These are phyloP conservation scores for Clavispora fructus DNA, from an alignment of 805 yeast genomes.

Conservation along the genomic window DNA sequence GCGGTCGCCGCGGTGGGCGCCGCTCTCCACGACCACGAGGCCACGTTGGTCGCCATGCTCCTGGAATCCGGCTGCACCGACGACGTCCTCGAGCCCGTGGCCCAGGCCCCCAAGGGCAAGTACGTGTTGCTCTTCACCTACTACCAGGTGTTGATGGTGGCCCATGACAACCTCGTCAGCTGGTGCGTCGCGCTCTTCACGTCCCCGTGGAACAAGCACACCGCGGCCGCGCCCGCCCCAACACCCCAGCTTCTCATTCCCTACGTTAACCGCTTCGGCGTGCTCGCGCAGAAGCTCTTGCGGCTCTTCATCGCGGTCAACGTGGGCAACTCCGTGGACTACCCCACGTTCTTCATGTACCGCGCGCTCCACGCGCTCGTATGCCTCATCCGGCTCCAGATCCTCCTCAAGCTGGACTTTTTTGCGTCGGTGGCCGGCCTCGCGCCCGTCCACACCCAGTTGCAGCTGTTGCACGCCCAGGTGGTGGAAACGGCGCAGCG, in stretches of 20 bases:
- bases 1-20: background rate
- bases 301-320: conserved; percentile 40
- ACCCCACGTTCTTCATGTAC: conserved; percentile 50
- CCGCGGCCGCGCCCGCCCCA: background rate
- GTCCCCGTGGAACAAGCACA: no score
- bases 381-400: conserved; percentile 41
- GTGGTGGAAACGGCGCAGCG: conserved; percentile 3
- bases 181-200: conserved; percentile 17
- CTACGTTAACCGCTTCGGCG: conserved; percentile 37
- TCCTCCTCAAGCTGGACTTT: conserved; percentile 35
- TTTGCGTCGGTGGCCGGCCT: conserved; percentile 1
- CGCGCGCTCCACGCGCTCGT: conserved; percentile 51
- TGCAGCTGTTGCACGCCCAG: conserved; percentile 2
- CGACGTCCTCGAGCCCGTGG: conserved; percentile 6
- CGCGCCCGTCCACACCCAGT: conserved; percentile 1
- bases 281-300: conserved; percentile 42
- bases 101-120: conserved; percentile 27
- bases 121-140: conserved; percentile 41
- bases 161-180: conserved; percentile 50
- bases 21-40: conserved; percentile 36
- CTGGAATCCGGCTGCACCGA: conserved; percentile 34
- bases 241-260: conserved; percentile 20
- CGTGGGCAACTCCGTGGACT: conserved; percentile 29
- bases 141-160: conserved; percentile 46
- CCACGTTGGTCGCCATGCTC: conserved; percentile 33